Percentiles rank a stretch among this genome's conserved stretches.
These are phyloP conservation scores for Diaporthe longicolla DNA, from an alignment of 2,329 filamentous ascomycete genomes.

Conservation along the genomic window DNA sequence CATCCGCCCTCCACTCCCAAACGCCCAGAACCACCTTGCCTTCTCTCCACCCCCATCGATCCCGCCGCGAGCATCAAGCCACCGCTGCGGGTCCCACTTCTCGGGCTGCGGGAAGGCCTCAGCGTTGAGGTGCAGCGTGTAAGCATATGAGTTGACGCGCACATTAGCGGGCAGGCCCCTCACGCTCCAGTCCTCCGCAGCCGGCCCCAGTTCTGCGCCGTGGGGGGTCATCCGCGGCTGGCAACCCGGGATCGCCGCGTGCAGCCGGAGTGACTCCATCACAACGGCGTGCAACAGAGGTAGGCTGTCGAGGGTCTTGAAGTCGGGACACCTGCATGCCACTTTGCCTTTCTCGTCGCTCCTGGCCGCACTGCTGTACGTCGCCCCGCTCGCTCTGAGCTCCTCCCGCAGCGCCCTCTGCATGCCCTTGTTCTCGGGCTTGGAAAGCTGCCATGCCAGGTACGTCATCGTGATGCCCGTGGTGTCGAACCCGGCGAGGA, in stretches of 20 bases:
- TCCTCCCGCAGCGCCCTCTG: slow-evolving; percentile 25
- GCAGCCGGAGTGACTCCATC: slow-evolving; percentile 70
- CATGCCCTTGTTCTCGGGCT: slow-evolving; percentile 45
- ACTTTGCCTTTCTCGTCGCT: slow-evolving; percentile 45
- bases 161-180: slow-evolving; percentile 64
- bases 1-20: slow-evolving; percentile 77
- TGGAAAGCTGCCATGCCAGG: slow-evolving; percentile 55
- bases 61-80: slow-evolving; percentile 55
- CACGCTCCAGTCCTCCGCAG: neutral
- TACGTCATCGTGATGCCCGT: slow-evolving; percentile 66
- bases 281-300: slow-evolving; percentile 69
- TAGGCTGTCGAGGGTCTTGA: slow-evolving; percentile 62
- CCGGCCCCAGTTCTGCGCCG: slow-evolving; percentile 57
- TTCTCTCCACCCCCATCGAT: slow-evolving; percentile 48
- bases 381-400: slow-evolving; percentile 47
- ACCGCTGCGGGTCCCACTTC: slow-evolving; percentile 65
- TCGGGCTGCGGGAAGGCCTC: slow-evolving; percentile 63
- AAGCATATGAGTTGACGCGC: slow-evolving; percentile 66
- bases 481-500: slow-evolving; percentile 66
- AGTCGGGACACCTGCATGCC: slow-evolving; percentile 50
- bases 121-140: slow-evolving; percentile 68
- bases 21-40: slow-evolving; percentile 73
- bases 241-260: slow-evolving; percentile 68
- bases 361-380: slow-evolving; percentile 42
- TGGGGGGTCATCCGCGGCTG: slow-evolving; percentile 67